These are phyloP conservation scores for Aquilaria yunnanensis DNA, from an alignment of 345 rosid genomes.

Conservation along the genomic window DNA sequence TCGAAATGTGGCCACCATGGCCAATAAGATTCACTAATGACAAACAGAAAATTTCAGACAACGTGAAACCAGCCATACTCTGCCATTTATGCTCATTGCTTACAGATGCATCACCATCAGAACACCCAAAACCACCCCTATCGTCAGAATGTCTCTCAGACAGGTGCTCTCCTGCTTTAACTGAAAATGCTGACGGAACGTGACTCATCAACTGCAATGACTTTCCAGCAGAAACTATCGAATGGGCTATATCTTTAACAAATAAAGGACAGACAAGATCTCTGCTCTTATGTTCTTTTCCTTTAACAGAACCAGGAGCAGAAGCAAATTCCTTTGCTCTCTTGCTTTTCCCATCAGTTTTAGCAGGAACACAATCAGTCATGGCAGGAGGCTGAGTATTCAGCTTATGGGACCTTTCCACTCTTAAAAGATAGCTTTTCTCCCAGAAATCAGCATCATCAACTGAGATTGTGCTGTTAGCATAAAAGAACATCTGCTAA, in stretches of 20 bases:
- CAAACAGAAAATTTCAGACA: conserved; percentile 70
- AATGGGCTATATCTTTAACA: conserved; percentile 63
- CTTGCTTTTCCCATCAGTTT: conserved; percentile 37
- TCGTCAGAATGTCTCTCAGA: conserved; percentile 27
- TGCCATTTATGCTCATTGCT: conserved; percentile 17
- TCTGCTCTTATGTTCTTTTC: conserved; percentile 41
- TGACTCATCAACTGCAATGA: conserved; percentile 85
- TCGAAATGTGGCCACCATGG: conserved; percentile 63
- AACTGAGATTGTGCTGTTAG: conserved; percentile 54
- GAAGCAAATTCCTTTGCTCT: conserved; percentile 37
- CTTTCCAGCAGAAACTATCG: conserved; percentile 95
- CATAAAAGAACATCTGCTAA: conserved; percentile 74
- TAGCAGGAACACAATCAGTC: conserved; percentile 10
- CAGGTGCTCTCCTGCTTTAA: neutral
- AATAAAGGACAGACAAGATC: conserved; percentile 64
- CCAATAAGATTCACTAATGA: conserved; percentile 79
- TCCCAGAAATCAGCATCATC: conserved; percentile 92
- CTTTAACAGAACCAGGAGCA: conserved; percentile 35
- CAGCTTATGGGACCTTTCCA: conserved; percentile 27
- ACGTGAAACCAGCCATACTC: conserved; percentile 51
- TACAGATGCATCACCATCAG: conserved; percentile 13
- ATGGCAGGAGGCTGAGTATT: conserved; percentile 23
- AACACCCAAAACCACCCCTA: conserved; percentile 27
- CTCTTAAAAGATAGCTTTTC: conserved; percentile 68
- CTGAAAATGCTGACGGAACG: conserved; percentile 38